Percentiles rank a stretch among this genome's conserved stretches.
Conservation (phyloP, 345 rosid species). For the Stellera chamaejasme region DNA sequence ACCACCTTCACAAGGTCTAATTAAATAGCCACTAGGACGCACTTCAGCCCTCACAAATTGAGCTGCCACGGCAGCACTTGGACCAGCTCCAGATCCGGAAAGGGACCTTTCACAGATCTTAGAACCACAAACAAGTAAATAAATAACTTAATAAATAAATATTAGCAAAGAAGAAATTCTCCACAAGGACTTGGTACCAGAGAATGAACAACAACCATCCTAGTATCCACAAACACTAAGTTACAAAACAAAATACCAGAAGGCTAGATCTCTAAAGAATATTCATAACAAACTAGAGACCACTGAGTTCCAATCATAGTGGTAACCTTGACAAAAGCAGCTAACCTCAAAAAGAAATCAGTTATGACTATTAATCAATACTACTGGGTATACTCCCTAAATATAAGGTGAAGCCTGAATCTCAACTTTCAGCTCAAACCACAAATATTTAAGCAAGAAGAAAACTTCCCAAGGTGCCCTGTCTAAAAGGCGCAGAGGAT, state of each 20-base stretch:
- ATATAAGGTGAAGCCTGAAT: no score
- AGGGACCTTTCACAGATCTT: constrained; percentile 99
- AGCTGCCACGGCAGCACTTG: constrained; percentile 60
- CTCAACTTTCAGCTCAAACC: no score
- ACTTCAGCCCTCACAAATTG: constrained; percentile 96
- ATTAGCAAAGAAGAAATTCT: not conserved
- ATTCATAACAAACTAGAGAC: not conserved
- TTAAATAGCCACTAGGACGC: constrained; percentile 94
- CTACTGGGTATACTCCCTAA: no score
- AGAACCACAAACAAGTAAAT: constrained; percentile 1
- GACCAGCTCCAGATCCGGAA: constrained; percentile 94
- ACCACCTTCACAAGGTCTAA: constrained; percentile 97
- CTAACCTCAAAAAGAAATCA: no score
- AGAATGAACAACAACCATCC: not conserved
- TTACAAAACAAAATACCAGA: not conserved
- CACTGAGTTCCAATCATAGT: no score
- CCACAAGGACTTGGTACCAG: not conserved
- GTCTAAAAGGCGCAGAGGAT: no score
- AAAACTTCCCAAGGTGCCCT: no score
- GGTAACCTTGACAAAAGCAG: no score
- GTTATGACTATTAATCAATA: no score
- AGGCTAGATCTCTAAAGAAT: not conserved
- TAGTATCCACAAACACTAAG: not conserved
- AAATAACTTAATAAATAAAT: not conserved
- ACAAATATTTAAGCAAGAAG: no score